Base-by-base conservation (phyloP, 176 grass and related monocot species). In the Oryza punctata region DNA sequence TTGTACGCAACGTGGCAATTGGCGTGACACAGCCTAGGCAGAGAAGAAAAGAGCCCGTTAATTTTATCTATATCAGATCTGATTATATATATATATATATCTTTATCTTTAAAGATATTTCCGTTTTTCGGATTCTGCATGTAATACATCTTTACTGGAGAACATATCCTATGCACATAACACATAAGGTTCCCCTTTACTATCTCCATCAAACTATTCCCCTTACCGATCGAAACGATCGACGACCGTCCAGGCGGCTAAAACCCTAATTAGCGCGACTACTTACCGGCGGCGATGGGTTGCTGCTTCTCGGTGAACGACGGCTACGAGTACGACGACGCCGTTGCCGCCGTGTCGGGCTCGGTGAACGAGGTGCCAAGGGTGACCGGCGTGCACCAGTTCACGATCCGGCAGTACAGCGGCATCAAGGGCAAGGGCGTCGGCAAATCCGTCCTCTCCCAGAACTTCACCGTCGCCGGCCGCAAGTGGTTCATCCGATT, bases 401-500 rank as follows among this genome's bases (percentile, higher is more conserved):
- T 91, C 69, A 87, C 61, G 50, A 84, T 87, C 69, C 76, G 70
- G 2, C 16, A 47, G 18, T 90, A 90, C 78, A 83, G 49, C 80
- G 26, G 44, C 61, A 76, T 16, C 69, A 91, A 84, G 49, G 85
- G 84, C 47, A 70, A 79, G 6, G 85, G 80, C 40, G 7, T 69
- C 12, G 85, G 85, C 50, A 84, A 70, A 4, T 84, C 76, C 38
- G 70, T 91, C 49, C 7, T 75, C 40, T 87, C 89, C 24, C 69
- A 19, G 21, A 26, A 70, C 80, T 87, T 91, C 80, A 50, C 74
- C 79, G 65, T 87, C n/a, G 85, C 67, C 81, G 80, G 69, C 23
- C 85, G 63, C 63, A 13, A 2, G 18, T 91, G 75, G 89, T 83
- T 5, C 68, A 38, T 65, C 61, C 44, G 85, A n/a, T 87, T 79